Conservation (phyloP, 2,329 filamentous ascomycete genomes). For the Colletotrichum liaoningense region DNA sequence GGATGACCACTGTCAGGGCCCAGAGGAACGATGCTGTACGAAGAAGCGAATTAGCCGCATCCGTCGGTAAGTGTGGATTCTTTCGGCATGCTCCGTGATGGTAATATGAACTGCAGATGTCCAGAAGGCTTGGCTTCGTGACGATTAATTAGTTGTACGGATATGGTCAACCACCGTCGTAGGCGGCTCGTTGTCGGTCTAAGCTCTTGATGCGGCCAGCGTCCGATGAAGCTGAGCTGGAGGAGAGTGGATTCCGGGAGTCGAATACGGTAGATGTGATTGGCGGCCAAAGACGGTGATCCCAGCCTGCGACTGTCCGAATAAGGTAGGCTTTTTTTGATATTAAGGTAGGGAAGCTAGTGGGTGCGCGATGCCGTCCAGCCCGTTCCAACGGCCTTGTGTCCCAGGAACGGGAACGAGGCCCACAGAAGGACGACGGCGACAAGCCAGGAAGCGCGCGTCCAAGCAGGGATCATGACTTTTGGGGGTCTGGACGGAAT, state of each 20-base stretch:
- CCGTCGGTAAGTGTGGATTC: neutral
- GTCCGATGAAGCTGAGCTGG: neutral
- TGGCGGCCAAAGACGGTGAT: neutral
- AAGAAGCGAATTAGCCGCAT: neutral
- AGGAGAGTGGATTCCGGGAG: neutral
- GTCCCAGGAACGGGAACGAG: slow-evolving; percentile 21
- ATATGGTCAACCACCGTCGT: neutral
- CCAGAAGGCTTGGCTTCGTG: slow-evolving; percentile 15
- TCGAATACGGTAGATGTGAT: neutral
- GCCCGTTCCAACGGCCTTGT: slow-evolving; percentile 24
- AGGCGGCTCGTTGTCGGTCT: neutral
- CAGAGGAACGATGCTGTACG: neutral
- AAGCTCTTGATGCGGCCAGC: neutral
- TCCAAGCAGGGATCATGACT: slow-evolving; percentile 18
- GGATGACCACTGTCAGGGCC: neutral
- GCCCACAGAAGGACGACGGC: slow-evolving; percentile 27
- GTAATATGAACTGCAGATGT: neutral
- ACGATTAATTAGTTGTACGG: slow-evolving; percentile 2
- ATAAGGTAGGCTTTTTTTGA: slow-evolving; percentile 22
- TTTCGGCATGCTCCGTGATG: slow-evolving; percentile 1
- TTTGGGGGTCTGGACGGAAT: neutral
- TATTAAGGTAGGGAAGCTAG: neutral
- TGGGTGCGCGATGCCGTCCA: slow-evolving; percentile 14
- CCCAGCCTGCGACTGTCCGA: slow-evolving; percentile 10
- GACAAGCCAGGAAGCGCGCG: slow-evolving; percentile 5